A percentile compares a stretch with the other conserved stretches of the same genome.
Evolutionary conservation across 2,329 filamentous ascomycete genomes (phyloP).

Genomic region (Claviceps paspali): DNA sequence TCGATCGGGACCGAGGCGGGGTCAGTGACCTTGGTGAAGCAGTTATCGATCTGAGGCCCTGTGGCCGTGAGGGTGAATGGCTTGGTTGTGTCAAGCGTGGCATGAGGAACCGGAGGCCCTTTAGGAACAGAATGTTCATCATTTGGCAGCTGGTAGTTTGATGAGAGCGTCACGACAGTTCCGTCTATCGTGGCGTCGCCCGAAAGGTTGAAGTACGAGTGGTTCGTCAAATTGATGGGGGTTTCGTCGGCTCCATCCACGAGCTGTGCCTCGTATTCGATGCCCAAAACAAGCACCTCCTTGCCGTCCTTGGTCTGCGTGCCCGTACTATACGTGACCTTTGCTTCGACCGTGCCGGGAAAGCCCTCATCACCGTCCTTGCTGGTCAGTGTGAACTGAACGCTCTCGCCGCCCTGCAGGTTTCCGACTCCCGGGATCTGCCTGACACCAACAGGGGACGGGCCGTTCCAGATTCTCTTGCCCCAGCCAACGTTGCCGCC

Average conservation of each 20-base stretch:
- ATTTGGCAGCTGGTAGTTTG: conserved; percentile 53
- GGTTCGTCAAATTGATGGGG: conserved; percentile 84
- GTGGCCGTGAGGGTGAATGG: conserved; percentile 57
- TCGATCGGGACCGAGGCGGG: conserved; percentile 47
- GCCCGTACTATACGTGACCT: conserved; percentile 63
- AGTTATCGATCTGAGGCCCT: conserved; percentile 73
- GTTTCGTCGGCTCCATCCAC: conserved; percentile 75
- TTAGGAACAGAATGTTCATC: conserved; percentile 62
- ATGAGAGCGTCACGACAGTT: conserved; percentile 51
- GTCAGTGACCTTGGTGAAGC: conserved; percentile 63
- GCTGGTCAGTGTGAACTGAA: conserved; percentile 52
- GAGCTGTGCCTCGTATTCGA: conserved; percentile 82
- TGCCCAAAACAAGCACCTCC: conserved; percentile 56
- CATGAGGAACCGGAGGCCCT: conserved; percentile 46
- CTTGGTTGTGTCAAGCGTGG: conserved; percentile 47
- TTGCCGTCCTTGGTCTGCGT: conserved; percentile 47
- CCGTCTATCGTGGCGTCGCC: conserved; percentile 36
- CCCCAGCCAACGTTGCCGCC: conserved; percentile 66
- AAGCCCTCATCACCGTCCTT: conserved; percentile 78
- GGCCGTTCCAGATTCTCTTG: conserved; percentile 62
- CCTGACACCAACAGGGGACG: conserved; percentile 40
- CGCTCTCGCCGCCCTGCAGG: conserved; percentile 46
- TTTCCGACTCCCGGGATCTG: conserved; percentile 34
- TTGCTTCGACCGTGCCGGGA: conserved; percentile 68
- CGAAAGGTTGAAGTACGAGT: conserved; percentile 63